Percentiles rank a stretch among this genome's conserved stretches.
Conservation (phyloP, 805 yeast genomes). For the Kodamaea kaohsiungensis region DNA sequence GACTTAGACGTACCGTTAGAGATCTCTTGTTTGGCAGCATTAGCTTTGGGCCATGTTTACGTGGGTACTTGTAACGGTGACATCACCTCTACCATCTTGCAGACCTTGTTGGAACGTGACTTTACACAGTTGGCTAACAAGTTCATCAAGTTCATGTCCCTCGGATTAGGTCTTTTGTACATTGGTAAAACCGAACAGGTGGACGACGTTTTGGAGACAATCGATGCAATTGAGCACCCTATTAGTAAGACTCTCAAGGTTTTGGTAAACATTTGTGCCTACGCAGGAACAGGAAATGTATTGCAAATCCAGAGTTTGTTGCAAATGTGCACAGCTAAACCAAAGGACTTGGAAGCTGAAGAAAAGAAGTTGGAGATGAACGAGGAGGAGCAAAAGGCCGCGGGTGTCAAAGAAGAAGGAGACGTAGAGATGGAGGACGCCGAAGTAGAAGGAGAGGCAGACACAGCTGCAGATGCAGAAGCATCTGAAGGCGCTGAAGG, state of each 20-base stretch:
- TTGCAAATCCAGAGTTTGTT: constrained; percentile 88
- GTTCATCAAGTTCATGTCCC: constrained; percentile 87
- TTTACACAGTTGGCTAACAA: constrained; percentile 74
- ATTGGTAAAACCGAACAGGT: constrained; percentile 93
- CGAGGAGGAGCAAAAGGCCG: constrained; percentile 36
- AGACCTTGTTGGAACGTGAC: constrained; percentile 85
- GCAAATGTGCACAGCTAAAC: constrained; percentile 82
- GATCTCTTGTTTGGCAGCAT: constrained; percentile 80
- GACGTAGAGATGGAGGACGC: constrained; percentile 27
- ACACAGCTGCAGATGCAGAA: neutral
- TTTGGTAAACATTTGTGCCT: constrained; percentile 88
- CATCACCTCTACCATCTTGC: constrained; percentile 87
- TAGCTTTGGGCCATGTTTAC: constrained; percentile 90
- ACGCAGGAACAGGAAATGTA: constrained; percentile 97
- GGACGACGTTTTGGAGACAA: constrained; percentile 90
- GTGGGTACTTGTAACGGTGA: constrained; percentile 97
- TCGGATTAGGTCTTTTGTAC: constrained; percentile 88
- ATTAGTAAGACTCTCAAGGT: constrained; percentile 87
- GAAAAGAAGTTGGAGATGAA: constrained; percentile 59
- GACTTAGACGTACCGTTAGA: constrained; percentile 76
- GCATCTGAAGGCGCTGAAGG: constrained; percentile 19
- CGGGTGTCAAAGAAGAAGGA: constrained; percentile 23
- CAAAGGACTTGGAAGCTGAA: constrained; percentile 54
- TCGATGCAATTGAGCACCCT: constrained; percentile 94
- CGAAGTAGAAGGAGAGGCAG: constrained; percentile 18